Base-by-base conservation (phyloP, 768 basidiomycete genomes). In the Podaxis carcinomalis region DNA sequence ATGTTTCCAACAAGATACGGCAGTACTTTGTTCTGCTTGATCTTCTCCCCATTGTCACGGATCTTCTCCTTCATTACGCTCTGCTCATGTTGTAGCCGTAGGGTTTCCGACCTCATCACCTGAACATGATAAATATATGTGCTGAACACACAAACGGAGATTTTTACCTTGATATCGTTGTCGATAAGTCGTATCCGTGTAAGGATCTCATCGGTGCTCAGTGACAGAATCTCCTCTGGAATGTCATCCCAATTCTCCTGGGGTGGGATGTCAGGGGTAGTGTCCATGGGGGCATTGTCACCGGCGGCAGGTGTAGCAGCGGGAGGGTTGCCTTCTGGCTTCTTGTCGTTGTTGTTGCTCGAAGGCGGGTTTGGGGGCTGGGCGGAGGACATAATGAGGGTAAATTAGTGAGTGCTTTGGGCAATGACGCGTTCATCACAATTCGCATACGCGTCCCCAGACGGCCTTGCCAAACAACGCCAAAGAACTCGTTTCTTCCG, bases 1-100 rank as follows among this genome's bases (percentile, higher is more conserved):
- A 99, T 93, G 69, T 98, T 97, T 14, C 91, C 94, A 39, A 99
- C 97, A 56, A 99, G 86, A 75, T 99, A 99, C 5, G 97, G 97
- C 46, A 99, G 78, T 11, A 97, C 94, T 76, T 98, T 98, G 76
- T 99, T 98, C 84, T 99, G 96, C 75, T 97, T 97, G 66, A 99
- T 92, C 78, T 98, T 98, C 77, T 97, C 94, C 50, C 90, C 89
- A 64, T 98, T 99, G 71, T 99, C 97, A 56, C 93, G 87, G 70
- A 99, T 97, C 83, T 96, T 97, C 80, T 98, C 95, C 72, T 93
- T 90, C 97, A 99, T 98, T 65, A 90, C 89, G 66, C 78, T 90
- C 75, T 96, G 92, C 73, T 98, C 97, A 71, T 98, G 96, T 68
- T 92, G 88, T 58, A 99, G 75, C 54, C 97, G 85, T 65, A 91